Evolutionary conservation across 768 basidiomycete genomes (phyloP).

Genomic region (Chiua virens): DNA sequence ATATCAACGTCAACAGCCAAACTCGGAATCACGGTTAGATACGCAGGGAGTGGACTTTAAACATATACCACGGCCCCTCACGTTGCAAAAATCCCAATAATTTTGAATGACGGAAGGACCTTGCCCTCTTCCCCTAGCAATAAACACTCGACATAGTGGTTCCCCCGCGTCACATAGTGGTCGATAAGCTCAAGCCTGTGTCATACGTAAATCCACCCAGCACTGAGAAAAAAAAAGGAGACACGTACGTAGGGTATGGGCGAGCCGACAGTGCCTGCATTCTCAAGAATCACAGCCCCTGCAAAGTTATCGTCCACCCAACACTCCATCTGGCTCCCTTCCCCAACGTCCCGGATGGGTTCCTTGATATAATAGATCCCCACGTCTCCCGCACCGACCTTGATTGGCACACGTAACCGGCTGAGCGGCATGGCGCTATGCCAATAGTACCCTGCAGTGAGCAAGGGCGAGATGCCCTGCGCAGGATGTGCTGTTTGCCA

Average conservation of each 20-base stretch:
- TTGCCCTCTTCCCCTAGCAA: conserved; percentile 86
- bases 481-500: conserved; percentile 82
- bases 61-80: conserved; percentile 29
- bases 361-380: conserved; percentile 89
- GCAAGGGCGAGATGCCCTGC: conserved; percentile 42
- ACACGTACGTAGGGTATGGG: conserved; percentile 66
- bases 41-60: background rate
- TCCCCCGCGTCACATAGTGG: conserved; percentile 77
- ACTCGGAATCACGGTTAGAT: background rate
- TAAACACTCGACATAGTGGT: conserved; percentile 92
- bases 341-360: conserved; percentile 52
- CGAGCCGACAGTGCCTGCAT: conserved; percentile 65
- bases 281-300: conserved; percentile 76
- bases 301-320: conserved; percentile 97
- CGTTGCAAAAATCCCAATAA: conserved; percentile 87
- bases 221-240: background rate
- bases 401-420: conserved; percentile 78
- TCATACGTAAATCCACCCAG: background rate
- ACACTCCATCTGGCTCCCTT: conserved; percentile 77
- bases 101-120: conserved; percentile 79
- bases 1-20: background rate
- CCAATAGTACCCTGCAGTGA: conserved; percentile 85
- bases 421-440: conserved; percentile 84
- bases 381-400: conserved; percentile 86
- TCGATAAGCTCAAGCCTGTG: conserved; percentile 83